Evolutionary conservation across 2,329 filamentous ascomycete genomes (phyloP), one percentile per base, ranked within the genome.

Genomic region (Acrocalymma vagum): DNA sequence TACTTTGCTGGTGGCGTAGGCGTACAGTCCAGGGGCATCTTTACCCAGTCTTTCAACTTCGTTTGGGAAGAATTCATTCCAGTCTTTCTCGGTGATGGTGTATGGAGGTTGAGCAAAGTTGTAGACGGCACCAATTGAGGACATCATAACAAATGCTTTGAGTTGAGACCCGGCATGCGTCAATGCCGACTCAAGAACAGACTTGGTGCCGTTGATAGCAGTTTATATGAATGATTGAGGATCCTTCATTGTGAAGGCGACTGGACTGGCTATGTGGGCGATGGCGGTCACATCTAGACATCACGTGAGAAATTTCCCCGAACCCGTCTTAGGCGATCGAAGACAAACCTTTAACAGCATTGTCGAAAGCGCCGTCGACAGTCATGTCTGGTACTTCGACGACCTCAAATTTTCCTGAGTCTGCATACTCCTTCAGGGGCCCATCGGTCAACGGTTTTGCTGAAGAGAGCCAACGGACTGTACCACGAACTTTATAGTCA

Each of bases 401-500:
- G 10, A 63, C 39, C 9, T 40, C 32, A 27, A 65, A 58, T 17
- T 33, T 38, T 3, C 55, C 57, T 9, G 51, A 24, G 10, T 50
- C 38, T 14, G 45, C 45, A 23, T 60, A 63, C 9, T 55, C 29
- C 27, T 49, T 55, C 23, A 60, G 25, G 32, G 42, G 40, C n/a
- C 31, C 51, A 28, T 51, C 42, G 11, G 52, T 13, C 10, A 58
- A 47, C 31, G 43, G 43, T 15, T 40, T 37, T 21, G 38, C 44
- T 14, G 47, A 67, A 14, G 54, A 31, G 9, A 43, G 20, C 29
- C 48, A 55, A n/a, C 63, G 58, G n/a, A 64, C 62, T 5, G 60
- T 61, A 8, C 62, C 64, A 18, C 62, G 61, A 14, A 67, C 64
- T 7, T 46, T 51, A 44, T 65, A 65, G 11, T 56, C 62, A 13